These are phyloP conservation scores for Pythium aquatile DNA, from an alignment of 352 stramenopile species.

Conservation along the genomic window DNA sequence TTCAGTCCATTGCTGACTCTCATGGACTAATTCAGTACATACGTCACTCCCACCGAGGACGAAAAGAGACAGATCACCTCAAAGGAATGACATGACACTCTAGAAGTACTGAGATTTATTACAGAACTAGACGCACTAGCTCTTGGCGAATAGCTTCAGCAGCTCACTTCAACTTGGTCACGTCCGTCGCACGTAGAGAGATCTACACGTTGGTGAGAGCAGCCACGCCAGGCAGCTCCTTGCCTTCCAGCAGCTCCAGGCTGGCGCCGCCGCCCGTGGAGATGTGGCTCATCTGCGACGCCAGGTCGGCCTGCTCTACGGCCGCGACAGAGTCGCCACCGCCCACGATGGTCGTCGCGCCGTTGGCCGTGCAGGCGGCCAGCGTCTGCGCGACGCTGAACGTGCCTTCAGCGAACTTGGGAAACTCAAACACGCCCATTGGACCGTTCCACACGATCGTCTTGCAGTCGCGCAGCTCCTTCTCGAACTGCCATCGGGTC, in stretches of 20 bases:
- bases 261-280: slow-evolving; percentile 98
- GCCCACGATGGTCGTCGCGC: slow-evolving; percentile 89
- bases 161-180: neutral
- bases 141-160: neutral
- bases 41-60: neutral
- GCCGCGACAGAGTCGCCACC: slow-evolving; percentile 96
- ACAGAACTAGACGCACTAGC: neutral
- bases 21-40: neutral
- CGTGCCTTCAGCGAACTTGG: slow-evolving; percentile 94
- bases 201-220: slow-evolving; percentile 79
- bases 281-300: slow-evolving; percentile 95
- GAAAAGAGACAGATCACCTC: neutral
- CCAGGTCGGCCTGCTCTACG: slow-evolving; percentile 92
- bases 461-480: slow-evolving; percentile 91
- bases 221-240: slow-evolving; percentile 96
- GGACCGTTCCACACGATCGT: slow-evolving; percentile 94
- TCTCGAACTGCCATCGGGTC: slow-evolving; percentile 55
- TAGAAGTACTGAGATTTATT: neutral
- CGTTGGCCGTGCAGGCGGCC: slow-evolving; percentile 80
- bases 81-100: neutral
- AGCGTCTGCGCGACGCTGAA: slow-evolving; percentile 91
- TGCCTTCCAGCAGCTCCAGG: slow-evolving; percentile 98
- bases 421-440: slow-evolving; percentile 99
- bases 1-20: neutral
- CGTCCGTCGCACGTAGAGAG: neutral